Base-by-base conservation (phyloP, 129 eudicot genomes). In the Tagetes erecta region DNA sequence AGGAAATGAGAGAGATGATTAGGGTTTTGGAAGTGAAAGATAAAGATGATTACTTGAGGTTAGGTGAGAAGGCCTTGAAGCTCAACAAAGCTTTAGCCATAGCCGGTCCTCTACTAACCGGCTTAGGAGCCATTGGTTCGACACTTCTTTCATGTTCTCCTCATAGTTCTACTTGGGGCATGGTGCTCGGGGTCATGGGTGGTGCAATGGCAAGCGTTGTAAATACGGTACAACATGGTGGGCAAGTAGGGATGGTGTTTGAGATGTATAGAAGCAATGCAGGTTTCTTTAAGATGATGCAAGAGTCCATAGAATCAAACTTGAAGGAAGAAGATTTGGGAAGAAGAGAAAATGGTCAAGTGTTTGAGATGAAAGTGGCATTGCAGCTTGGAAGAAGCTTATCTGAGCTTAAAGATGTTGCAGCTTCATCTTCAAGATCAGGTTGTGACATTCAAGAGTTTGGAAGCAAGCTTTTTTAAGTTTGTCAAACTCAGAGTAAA, bases 181-280 rank as follows among this genome's bases (percentile, higher is more conserved):
- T 75, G 80, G 71, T 82, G 11, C 64, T 87, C 11, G 97, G 91
- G 31, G 89, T 80, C 57, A 78, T 76, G 45, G 89, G 79, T 0
- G 97, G 94, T 51, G 91, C 89, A 1, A 74, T 91, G 70, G 91
- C 88, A 6, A 78, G 75, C 2, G 82, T 82, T n/a, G 91, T 82
- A 64, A 91, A 91, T 74, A 80, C 81, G 3, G 0, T 91, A 2
- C 86, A 87, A 75, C 97, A 91, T 83, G 97, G 95, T 11, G 96
- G 93, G 70, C 89, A 87, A 82, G 93, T 90, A 0, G 91, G 96
- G 40, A 87, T 87, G 94, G 91, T 85, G 80, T 81, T 90, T 73
- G 93, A 87, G 68, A 87, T 90, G 93, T 87, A 90, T 49, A 56
- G 94, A 67, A 84, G 88, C 88, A 85, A 88, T 51, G 95, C 89